Evolutionary conservation across 169 alveolate species (phyloP), one percentile per base, ranked within the genome.

Genomic region (Plasmodium yoelii): DNA sequence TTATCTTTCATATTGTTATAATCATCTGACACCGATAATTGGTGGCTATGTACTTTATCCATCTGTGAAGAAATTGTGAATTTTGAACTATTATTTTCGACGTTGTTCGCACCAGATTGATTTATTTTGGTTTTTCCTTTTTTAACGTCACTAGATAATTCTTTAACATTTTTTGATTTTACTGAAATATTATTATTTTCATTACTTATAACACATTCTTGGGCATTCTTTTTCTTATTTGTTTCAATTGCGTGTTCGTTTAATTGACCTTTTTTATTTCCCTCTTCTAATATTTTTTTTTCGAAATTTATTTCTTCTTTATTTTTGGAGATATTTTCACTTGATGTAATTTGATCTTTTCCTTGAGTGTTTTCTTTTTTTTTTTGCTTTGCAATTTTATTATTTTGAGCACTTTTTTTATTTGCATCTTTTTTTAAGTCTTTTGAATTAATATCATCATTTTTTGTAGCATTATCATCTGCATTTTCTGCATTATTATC

Each of bases 171-270:
- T 22, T 28, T 69, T n/a, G 26, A 18, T n/a, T 57, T 77, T 26
- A 77, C 55, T n/a, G 10, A 13, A 28, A 8, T 18, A 44, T 51
- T 53, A 28, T 73, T 44, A 39, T 47, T 7, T 15, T 44, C 55
- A 59, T 73, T 44, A 39, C 26, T 7, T 15, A 28, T 39, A 15
- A 44, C 7, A 4, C 53, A 46, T 9, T 77, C 88, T n/a, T 57
- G 88, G 22, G 63, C 88, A 34, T 10, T 61, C 5, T 57, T 77
- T 63, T 77, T 77, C 69, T 77, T 77, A n/a, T 57, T 77, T 51
- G 47, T 64, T 42, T 77, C 65, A 63, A 19, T 61, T 56, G 60
- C 47, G 10, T 77, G 42, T 34, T 34, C 42, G 6, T 15, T 26
- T 24, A 19, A n/a, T 39, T 56, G 61, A 19, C 26, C 28, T 24